Percentiles rank a stretch among this genome's conserved stretches.
Evolutionary conservation across 805 yeast species (phyloP).

Genomic region (Candida pseudoglaebosa): DNA sequence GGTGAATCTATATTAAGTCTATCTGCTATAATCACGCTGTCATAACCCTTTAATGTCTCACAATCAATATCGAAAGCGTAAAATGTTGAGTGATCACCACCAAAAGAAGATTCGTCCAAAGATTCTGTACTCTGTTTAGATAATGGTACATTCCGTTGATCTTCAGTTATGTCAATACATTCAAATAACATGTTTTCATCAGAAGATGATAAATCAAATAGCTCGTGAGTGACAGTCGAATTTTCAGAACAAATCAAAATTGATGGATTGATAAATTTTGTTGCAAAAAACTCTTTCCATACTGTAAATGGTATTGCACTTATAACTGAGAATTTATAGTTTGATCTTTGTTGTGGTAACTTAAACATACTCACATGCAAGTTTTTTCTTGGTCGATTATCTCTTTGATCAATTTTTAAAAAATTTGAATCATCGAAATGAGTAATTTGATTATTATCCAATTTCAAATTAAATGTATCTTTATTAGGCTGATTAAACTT

Average conservation of each 20-base stretch:
- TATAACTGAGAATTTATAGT: conserved; percentile 2
- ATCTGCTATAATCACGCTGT: conserved; percentile 48
- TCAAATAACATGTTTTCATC: conserved; percentile 30
- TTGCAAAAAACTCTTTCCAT: conserved; percentile 10
- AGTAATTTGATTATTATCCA: conserved; percentile 17
- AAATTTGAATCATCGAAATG: conserved; percentile 6
- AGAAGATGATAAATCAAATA: conserved; percentile 39
- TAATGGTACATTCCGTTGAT: conserved; percentile 44
- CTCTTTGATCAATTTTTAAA: background rate
- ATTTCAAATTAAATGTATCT: conserved; percentile 12
- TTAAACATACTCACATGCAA: conserved; percentile 2
- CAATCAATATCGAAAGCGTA: conserved; percentile 43
- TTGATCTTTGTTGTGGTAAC: background rate
- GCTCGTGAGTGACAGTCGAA: conserved; percentile 6
- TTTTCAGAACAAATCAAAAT: conserved; percentile 18
- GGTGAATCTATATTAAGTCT: conserved; percentile 8
- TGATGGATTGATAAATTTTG: conserved; percentile 11
- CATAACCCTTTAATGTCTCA: conserved; percentile 39
- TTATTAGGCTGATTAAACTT: background rate
- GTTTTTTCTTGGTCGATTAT: background rate
- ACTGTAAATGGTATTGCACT: conserved; percentile 3
- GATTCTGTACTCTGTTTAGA: conserved; percentile 34
- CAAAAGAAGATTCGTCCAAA: conserved; percentile 52
- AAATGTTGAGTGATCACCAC: conserved; percentile 48
- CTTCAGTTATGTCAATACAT: conserved; percentile 45